Base-by-base conservation (phyloP, 2,329 filamentous ascomycete species). In the Aureobasidium sp. region DNA sequence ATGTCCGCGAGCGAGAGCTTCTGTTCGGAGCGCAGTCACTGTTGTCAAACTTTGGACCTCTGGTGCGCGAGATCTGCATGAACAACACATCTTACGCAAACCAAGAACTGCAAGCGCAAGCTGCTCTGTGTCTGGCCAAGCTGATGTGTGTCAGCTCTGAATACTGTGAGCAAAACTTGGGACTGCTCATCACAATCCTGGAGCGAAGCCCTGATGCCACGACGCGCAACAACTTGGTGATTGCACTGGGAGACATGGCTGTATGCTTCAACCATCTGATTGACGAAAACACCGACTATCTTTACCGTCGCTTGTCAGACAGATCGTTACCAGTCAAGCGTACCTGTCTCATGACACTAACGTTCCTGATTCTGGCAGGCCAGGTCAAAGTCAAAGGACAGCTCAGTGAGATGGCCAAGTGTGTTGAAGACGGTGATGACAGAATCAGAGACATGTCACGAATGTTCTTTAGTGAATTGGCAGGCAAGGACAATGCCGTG, bases 341-440 rank as follows among this genome's bases (percentile, higher is more conserved):
- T 10, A 98, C 94, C 0, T 98, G 93, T 70, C 78, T 98, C 19
- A 98, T 97, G 93, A 98, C 94, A 1, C 73, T 98, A 61, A 98
- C 94, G 0, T 98, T 98, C 78, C 73, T 98, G 54, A 98, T 98
- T 62, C 74, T 98, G 39, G 93, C 93, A 0, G 93, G 94, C 22
- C 93, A 98, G 70, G 91, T 98, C 73, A 98, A 98, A 77, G 93
- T 98, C 70, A 98, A 98, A 76, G 93, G 93, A 22, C 93, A 98
- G 70, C 76, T 98, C 10, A 93, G 93, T 44, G 91, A 97, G 74
- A 98, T 98, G 93, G 93, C 93, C 54, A 98, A 98, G 73, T 98
- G 93, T 61, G 79, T 98, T 25, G 93, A 98, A 70, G 93, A 98
- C 64, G 83, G 84, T n/a, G 94, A 98, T 66, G 90, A 90, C 70